Evolutionary conservation across 176 grass and related monocot species (phyloP).

Genomic region (Cocos nucifera): DNA sequence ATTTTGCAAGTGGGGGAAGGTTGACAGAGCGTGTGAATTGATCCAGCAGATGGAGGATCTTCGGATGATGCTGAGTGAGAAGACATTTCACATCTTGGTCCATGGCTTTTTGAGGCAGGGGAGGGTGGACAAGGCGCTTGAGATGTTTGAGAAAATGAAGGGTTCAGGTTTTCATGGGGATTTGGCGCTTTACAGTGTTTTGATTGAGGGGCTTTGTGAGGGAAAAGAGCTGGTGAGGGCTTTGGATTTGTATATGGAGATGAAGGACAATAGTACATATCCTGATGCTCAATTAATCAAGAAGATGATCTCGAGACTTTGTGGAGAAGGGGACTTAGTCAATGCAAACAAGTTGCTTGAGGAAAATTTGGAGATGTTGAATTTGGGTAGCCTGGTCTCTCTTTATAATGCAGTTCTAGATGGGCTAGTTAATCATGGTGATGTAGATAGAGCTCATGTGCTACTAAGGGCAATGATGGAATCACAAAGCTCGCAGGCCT

Average conservation of each 20-base stretch:
- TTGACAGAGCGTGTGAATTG: slow-evolving; percentile 42
- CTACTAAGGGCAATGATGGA: slow-evolving; percentile 37
- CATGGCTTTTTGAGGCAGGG: slow-evolving; percentile 58
- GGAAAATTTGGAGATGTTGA: slow-evolving; percentile 32
- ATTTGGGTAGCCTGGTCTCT: slow-evolving; percentile 13
- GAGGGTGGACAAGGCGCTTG: slow-evolving; percentile 45
- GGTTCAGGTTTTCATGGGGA: slow-evolving; percentile 43
- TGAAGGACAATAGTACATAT: slow-evolving; percentile 48
- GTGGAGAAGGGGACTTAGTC: slow-evolving; percentile 27
- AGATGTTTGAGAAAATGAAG: slow-evolving; percentile 57
- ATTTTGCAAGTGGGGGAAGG: slow-evolving; percentile 79
- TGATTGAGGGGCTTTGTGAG: slow-evolving; percentile 61
- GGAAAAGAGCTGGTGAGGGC: slow-evolving; percentile 28
- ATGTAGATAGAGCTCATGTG: slow-evolving; percentile 44
- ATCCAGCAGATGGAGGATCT: slow-evolving; percentile 46
- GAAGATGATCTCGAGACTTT: slow-evolving; percentile 41
- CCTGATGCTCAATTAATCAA: slow-evolving; percentile 46
- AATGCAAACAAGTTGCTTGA: slow-evolving; percentile 31
- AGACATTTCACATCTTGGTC: slow-evolving; percentile 45
- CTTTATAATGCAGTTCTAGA: slow-evolving; percentile 64
- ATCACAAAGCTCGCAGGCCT: neutral
- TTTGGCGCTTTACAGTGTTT: slow-evolving; percentile 47
- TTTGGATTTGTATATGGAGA: slow-evolving; percentile 39
- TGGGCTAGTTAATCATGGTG: slow-evolving; percentile 42
- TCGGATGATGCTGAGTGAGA: slow-evolving; percentile 41